Base-by-base conservation (phyloP, 2,329 filamentous ascomycete genomes). In the Colletotrichum plurivorum region DNA sequence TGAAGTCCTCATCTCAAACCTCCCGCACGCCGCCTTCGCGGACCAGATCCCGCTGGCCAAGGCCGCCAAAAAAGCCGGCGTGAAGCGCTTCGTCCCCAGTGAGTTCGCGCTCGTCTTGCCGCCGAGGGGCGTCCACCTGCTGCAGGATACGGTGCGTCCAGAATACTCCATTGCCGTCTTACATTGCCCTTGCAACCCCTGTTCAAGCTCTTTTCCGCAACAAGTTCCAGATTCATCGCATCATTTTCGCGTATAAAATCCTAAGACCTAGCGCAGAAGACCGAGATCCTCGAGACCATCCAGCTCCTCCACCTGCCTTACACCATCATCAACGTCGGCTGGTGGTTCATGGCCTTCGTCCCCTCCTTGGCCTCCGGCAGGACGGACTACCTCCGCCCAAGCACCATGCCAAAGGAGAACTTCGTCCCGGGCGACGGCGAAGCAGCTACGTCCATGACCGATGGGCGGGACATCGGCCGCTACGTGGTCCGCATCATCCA, bases 251-350 rank as follows among this genome's bases (percentile, higher is more conserved):
- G n/a, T n/a, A n/a, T n/a, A n/a, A n/a, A n/a, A n/a, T n/a, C n/a
- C n/a, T n/a, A n/a, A n/a, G n/a, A n/a, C n/a, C n/a, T 10, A 4
- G 13, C 39, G 27, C 3, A 63, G 51, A 89, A 89, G 78, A 84
- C 88, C 69, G 76, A 79, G 1, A 78, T 88, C 16, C 81, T 85
- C 72, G 80, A 85, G 67, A 81, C 85, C 63, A 80, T 89, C 71
- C 83, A 84, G 72, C 76, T 80, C 63, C 73, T 85, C 2, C 75
- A 79, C 39, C 79, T 89, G 1, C 85, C 85, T 0, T 89, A 85
- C 76, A 89, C 88, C 12, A 78, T 87, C 73, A 83, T 89, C 57
- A 87, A 89, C 71, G 83, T 88, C 7, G 88, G 87, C n/a, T 87
- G 80, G 78, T 89, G 88, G 88, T 85, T 87, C 74, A 85, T 88